Conservation (phyloP, 106 monocot genomes). For the Iris macrosiphon region DNA sequence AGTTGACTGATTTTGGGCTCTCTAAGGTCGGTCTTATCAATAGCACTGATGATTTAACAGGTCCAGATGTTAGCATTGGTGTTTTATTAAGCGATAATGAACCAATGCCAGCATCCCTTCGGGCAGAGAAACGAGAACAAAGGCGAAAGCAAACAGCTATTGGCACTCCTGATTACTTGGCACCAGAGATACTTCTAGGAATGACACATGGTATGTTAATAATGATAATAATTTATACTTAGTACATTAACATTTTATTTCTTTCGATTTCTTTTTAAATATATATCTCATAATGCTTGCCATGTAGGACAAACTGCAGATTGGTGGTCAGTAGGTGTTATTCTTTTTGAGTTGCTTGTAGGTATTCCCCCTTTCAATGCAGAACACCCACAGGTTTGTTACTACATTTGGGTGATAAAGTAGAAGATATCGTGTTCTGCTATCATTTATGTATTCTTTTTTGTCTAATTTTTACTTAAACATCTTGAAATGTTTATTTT, state of each 20-base stretch:
- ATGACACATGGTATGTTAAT: slow-evolving; percentile 72
- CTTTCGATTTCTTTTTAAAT: neutral
- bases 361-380: slow-evolving; percentile 99
- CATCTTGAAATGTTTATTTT: no score
- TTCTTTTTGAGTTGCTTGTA: slow-evolving; percentile 94
- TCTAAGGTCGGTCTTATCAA: slow-evolving; percentile 98
- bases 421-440: no score
- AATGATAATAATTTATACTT: neutral
- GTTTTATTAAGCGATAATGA: slow-evolving; percentile 33
- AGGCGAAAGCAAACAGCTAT: slow-evolving; percentile 82
- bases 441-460: no score
- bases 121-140: slow-evolving; percentile 69
- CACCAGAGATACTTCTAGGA: slow-evolving; percentile 97
- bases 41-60: slow-evolving; percentile 97
- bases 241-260: neutral
- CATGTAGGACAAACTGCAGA: slow-evolving; percentile 87
- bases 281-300: no score
- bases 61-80: slow-evolving; percentile 80
- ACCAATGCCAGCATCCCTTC: slow-evolving; percentile 26
- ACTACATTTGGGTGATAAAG: no score
- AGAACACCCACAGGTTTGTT: slow-evolving; percentile 92
- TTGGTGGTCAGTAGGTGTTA: slow-evolving; percentile 99
- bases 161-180: slow-evolving; percentile 98
- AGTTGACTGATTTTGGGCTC: slow-evolving; percentile 99
- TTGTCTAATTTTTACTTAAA: no score